Evolutionary conservation across 208 protist genomes (phyloP), one percentile per base, ranked within the genome.

Genomic region (Trypanosoma cruzi): DNA sequence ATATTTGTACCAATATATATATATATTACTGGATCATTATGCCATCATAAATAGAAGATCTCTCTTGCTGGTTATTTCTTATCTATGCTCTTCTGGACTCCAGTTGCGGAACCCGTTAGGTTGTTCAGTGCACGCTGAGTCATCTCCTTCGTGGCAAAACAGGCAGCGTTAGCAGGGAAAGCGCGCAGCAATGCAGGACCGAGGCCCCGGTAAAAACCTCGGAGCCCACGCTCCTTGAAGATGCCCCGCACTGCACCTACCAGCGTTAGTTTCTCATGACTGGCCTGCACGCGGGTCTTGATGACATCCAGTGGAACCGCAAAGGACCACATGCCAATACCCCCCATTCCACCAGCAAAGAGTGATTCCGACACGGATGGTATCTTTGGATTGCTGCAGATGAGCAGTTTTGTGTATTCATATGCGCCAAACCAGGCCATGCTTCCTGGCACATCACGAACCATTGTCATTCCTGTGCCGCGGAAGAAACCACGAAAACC

Each of bases 361-460:
- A 88, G 63, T 11, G 71, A 59, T 57, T 73, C 50, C 16, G 28
- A 6, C 10, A 69, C 63, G 0, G 63, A 63, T n/a, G 76, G 76
- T 0, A 24, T 56, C 11, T 54, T 54, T 31, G 56, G 56, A 42
- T 79, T 53, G 11, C 50, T 46, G 31, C 64, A 73, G 20, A 82
- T 28, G 6, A 44, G 13, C 20, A 64, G 34, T 57, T 79, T 78
- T 55, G 76, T 72, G 49, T 50, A 68, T 55, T 85, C 82, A 50
- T 85, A 88, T 13, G 59, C 70, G 20, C 72, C 79, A 59, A 88
- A 85, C 73, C 77, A 88, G 2, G 71, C 62, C 73, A 77, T 72
- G 42, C 72, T 73, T 7, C 79, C 78, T 4, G 79, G 77, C 5
- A 82, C 63, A 62, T 88, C 79, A 18, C 82, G 74, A 20, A 70